These are phyloP conservation scores for Zymoseptoria brevis DNA, from an alignment of 2,329 filamentous ascomycete species.

Conservation along the genomic window DNA sequence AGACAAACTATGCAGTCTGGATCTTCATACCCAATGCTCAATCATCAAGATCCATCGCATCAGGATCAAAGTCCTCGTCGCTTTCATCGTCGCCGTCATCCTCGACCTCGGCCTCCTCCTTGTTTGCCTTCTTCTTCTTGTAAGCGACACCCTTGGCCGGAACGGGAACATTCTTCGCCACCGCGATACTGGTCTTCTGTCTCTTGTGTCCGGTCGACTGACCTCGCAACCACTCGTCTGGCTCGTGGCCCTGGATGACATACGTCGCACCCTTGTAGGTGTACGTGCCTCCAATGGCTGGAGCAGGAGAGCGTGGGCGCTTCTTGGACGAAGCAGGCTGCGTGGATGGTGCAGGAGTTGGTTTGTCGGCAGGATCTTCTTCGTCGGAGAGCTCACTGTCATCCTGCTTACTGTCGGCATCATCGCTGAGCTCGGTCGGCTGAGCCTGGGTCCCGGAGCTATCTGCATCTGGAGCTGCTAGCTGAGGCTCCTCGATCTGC, in stretches of 20 bases:
- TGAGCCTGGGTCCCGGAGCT: too few relatives aligned
- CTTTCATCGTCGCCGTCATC: neutral
- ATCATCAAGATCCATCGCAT: neutral
- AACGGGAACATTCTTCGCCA: neutral
- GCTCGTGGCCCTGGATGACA: neutral
- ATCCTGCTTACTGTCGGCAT: too few relatives aligned
- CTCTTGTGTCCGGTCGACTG: neutral
- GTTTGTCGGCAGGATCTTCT: too few relatives aligned
- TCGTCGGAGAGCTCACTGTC: too few relatives aligned
- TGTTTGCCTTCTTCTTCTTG: neutral
- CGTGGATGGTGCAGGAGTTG: too few relatives aligned
- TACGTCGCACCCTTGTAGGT: neutral
- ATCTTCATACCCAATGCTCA: neutral
- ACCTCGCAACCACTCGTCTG: neutral
- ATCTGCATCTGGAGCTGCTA: too few relatives aligned
- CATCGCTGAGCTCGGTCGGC: too few relatives aligned
- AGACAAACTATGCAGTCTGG: too few relatives aligned
- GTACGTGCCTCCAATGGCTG: neutral
- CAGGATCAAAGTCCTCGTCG: neutral
- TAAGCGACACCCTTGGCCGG: neutral
- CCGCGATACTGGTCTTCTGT: neutral
- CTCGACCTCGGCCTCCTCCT: neutral
- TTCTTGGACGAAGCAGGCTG: too few relatives aligned
- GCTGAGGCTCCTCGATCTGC: too few relatives aligned
- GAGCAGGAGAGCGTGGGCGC: too few relatives aligned